phyloP scores from a whole-genome alignment of 306 rosid species.

The Rosa rugosa region DNA sequence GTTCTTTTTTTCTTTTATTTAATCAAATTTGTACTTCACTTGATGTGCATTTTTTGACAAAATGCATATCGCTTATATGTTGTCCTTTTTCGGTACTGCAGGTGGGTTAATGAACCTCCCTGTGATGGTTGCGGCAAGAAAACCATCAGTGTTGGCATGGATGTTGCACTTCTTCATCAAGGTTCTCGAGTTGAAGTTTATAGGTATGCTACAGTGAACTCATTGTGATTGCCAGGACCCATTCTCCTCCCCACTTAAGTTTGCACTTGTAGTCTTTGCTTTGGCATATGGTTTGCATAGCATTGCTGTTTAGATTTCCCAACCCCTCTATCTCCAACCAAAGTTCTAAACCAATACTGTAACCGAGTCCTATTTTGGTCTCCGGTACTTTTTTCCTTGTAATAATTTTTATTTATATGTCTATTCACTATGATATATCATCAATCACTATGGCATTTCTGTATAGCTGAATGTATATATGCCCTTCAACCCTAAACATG shows the following conservation, averaged over 20 bases:
- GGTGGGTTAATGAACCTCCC: conserved; percentile 84
- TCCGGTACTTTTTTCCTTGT: not conserved
- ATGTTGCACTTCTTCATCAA: conserved; percentile 52
- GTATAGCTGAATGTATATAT: not conserved
- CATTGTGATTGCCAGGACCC: not conserved
- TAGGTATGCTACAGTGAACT: conserved; percentile 43
- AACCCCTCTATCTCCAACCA: not conserved
- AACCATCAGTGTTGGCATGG: conserved; percentile 52
- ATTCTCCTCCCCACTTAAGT: not conserved
- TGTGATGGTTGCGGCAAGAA: conserved; percentile 68
- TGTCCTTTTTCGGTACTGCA: conserved; percentile 27
- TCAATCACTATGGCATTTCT: not conserved
- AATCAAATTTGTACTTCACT: not conserved
- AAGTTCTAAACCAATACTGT: not conserved
- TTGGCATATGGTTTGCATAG: not conserved
- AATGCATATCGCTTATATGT: conserved; percentile 5
- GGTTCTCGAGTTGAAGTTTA: conserved; percentile 70
- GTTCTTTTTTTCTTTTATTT: not conserved
- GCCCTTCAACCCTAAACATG: not conserved
- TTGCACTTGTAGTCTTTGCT: not conserved
- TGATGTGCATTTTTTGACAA: not conserved
- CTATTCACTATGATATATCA: not conserved
- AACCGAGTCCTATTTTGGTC: not conserved
- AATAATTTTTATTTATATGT: not conserved
- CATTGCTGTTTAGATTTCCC: not conserved